Base-by-base conservation (phyloP, 2,329 filamentous ascomycete species). In the Apiospora hydei region DNA sequence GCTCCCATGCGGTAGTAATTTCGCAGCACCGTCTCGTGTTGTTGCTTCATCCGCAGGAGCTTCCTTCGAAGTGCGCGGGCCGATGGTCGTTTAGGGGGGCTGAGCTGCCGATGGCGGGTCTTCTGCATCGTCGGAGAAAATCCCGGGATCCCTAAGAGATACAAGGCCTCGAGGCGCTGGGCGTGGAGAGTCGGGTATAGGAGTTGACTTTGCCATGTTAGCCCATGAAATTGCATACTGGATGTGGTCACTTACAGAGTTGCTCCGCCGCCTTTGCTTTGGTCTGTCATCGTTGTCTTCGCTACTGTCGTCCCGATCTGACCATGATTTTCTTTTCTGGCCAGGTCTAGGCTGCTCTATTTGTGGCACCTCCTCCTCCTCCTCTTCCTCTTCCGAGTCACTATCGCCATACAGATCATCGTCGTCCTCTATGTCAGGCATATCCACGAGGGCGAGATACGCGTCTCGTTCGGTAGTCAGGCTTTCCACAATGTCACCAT, bases 401-500 rank as follows among this genome's bases (percentile, higher is more conserved):
- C 85, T 88, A 30, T 87, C 86, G 4, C 88, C 90, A 67, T 90
- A 85, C 70, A 90, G 87, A 38, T 92, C 89, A 14, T 90, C 91
- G 41, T 92, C 89, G 44, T 96, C 94, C 51, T 94, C 94, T 67
- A 97, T 84, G 67, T 97, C 94, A 0, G 95, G 96, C 95, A 99
- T 98, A 74, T 95, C 92, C 66, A 94, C 86, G 69, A 98, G 84
- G n/a, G 92, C 92, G 75, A 93, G 89, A 79, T 97, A 98, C 51
- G 96, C 95, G 72, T 94, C 91, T 76, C 90, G 89, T 82, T 98
- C 95, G 0, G 85, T 84, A 16, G 82, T 83, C 46, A 99, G 84
- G 46, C 95, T 93, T 76, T 96, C 93, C 76, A 96, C 93, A 69
- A 99, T 95, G 81, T 99, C 96, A 1, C 96, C 96, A 79, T 98